Evolutionary conservation across 768 basidiomycete genomes (phyloP).

Genomic region (Thelephora ganbajun): DNA sequence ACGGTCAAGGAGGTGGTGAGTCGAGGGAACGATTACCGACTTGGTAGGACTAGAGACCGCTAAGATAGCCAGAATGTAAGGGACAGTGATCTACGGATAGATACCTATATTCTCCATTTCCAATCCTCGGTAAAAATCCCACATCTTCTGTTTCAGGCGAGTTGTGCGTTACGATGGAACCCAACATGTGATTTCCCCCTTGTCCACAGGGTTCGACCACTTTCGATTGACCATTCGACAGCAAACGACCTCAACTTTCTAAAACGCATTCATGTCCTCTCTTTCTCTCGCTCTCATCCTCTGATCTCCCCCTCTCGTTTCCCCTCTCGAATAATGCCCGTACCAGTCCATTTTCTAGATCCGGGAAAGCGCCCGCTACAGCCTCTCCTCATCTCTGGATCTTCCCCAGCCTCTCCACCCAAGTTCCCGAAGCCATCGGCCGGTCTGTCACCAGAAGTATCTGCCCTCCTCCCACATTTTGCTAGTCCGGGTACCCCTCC

Average conservation of each 20-base stretch:
- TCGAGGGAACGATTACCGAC: slow-evolving; percentile 69
- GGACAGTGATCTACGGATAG: neutral
- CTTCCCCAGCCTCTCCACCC: neutral
- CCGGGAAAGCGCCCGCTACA: slow-evolving; percentile 6
- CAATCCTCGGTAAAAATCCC: neutral
- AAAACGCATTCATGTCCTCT: neutral
- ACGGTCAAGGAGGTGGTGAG: slow-evolving; percentile 78
- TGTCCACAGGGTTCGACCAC: neutral
- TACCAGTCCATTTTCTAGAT: neutral
- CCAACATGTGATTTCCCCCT: neutral
- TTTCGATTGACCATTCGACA: neutral
- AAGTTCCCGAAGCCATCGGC: neutral
- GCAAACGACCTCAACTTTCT: neutral
- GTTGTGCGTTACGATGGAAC: neutral
- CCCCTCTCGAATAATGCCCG: neutral
- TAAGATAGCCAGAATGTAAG: too few relatives aligned
- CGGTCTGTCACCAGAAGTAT: slow-evolving; percentile 2
- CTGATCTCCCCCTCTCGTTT: slow-evolving; percentile 2
- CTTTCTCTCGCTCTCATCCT: slow-evolving; percentile 7
- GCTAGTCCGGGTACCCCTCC: slow-evolving; percentile 59
- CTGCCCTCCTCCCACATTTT: slow-evolving; percentile 33
- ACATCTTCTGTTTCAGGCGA: slow-evolving; percentile 3
- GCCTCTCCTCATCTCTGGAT: slow-evolving; percentile 1
- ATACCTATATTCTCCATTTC: neutral
- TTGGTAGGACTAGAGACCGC: too few relatives aligned